Evolutionary conservation across 768 basidiomycete species (phyloP).

Genomic region (Leccinum uliginosum): DNA sequence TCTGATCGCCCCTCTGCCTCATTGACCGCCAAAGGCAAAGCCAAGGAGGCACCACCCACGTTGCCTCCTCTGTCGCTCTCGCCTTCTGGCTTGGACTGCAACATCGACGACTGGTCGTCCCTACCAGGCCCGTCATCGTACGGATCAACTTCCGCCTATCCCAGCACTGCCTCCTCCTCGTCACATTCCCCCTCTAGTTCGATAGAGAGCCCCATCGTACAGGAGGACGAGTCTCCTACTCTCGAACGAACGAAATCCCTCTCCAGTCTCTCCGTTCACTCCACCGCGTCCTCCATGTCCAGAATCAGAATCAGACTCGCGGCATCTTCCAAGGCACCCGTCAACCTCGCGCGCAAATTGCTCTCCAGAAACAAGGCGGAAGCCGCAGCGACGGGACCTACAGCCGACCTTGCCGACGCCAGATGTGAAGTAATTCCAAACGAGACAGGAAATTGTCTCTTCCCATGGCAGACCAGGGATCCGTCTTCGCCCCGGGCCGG

Average conservation of each 20-base stretch:
- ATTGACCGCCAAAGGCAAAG: conserved; percentile 51
- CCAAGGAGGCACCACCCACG: conserved; percentile 46
- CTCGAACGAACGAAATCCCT: conserved; percentile 45
- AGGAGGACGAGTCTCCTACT: conserved; percentile 10
- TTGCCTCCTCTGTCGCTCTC: conserved; percentile 65
- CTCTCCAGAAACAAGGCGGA: conserved; percentile 41
- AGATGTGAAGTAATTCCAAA: conserved; percentile 19
- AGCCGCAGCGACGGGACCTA: background rate
- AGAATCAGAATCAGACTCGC: conserved; percentile 45
- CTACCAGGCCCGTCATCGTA: conserved; percentile 33
- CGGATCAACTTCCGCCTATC: conserved; percentile 31
- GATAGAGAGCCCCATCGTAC: conserved; percentile 9
- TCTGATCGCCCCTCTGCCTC: conserved; percentile 19
- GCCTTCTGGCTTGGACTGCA: conserved; percentile 47
- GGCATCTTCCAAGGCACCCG: conserved; percentile 38
- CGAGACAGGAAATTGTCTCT: conserved; percentile 33
- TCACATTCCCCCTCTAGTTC: conserved; percentile 12
- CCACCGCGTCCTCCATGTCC: conserved; percentile 44
- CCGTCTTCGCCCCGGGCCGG: conserved; percentile 10
- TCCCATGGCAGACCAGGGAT: conserved; percentile 42
- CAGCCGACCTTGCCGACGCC: conserved; percentile 8
- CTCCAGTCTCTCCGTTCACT: conserved; percentile 47
- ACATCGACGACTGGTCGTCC: conserved; percentile 36
- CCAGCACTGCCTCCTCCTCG: conserved; percentile 33
- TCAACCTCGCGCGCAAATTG: conserved; percentile 54